Percentiles rank a stretch among this genome's conserved stretches.
These are phyloP conservation scores for Cryphonectria radicalis DNA, from an alignment of 2,329 filamentous ascomycete genomes.

Conservation along the genomic window DNA sequence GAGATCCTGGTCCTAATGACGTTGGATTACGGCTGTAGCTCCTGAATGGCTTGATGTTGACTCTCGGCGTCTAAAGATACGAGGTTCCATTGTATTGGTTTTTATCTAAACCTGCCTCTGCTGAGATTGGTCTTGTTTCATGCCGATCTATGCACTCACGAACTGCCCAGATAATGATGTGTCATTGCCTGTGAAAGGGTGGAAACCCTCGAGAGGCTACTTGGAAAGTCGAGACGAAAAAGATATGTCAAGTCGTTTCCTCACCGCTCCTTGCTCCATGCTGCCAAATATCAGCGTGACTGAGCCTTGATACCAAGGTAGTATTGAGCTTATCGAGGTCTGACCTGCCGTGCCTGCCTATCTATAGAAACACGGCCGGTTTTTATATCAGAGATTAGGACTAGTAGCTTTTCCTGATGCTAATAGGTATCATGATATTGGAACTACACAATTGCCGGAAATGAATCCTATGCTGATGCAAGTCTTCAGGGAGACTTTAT, in stretches of 20 bases:
- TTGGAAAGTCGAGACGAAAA: neutral
- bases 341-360: neutral
- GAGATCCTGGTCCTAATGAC: slow-evolving; percentile 4
- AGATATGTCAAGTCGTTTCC: neutral
- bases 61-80: neutral
- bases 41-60: neutral
- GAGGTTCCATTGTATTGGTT: neutral
- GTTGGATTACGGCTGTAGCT: neutral
- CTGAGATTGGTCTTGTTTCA: neutral
- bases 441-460: too few relatives aligned
- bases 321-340: neutral
- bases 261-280: neutral
- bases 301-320: too few relatives aligned
- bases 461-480: neutral
- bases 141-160: neutral
- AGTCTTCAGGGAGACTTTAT: neutral
- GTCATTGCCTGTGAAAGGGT: neutral
- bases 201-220: neutral
- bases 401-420: too few relatives aligned
- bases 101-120: neutral
- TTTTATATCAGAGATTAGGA: neutral
- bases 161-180: neutral
- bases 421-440: too few relatives aligned
- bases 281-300: neutral
- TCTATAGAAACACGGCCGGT: neutral